Evolutionary conservation across 2,329 filamentous ascomycete genomes (phyloP), one percentile per base, ranked within the genome.

Genomic region (Helminthosporium solani): DNA sequence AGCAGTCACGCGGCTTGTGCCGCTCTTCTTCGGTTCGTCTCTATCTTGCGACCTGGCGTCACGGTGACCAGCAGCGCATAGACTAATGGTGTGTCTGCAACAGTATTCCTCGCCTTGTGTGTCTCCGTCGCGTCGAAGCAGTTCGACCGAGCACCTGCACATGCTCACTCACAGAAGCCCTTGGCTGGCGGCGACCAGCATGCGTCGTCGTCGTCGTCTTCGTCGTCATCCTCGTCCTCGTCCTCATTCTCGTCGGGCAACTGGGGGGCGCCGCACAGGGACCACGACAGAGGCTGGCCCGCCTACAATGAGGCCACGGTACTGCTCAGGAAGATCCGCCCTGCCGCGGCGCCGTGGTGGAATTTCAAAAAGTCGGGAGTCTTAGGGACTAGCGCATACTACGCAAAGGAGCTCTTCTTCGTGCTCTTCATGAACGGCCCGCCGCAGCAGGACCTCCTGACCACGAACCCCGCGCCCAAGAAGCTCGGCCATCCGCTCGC

Each of bases 371-470:
- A 81, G 7, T 78, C 78, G 8, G 82, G 84, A 23, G 61, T 86
- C 27, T 49, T 85, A 5, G 80, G 79, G 31, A 75, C 77, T 46
- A 73, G 76, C 30, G 72, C 77, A 53, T 77, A 86, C 71, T 87
- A 86, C 62, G 77, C 78, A 31, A 81, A 81, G 57, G 75, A 84
- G 63, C 70, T 81, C 18, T 83, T 87, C 61, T 78, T 80, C 37
- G 70, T 84, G 23, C 70, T 87, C 15, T 86, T 86, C 64, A 80
- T 86, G 74, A 85, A 85, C 57, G 76, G 78, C 1, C 82, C 83
- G 1, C 68, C 74, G 14, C 68, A 75, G 31, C 71, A 75, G 25
- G 71, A 76, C 7, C 67, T 71, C 3, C 68, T 72, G n/a, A 70
- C 68, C 5, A 60, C 59, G 23, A 61, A 66, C 18, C 46, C 66